Evolutionary conservation across 2,329 filamentous ascomycete species (phyloP).

Genomic region (Dactylella cylindrospora): DNA sequence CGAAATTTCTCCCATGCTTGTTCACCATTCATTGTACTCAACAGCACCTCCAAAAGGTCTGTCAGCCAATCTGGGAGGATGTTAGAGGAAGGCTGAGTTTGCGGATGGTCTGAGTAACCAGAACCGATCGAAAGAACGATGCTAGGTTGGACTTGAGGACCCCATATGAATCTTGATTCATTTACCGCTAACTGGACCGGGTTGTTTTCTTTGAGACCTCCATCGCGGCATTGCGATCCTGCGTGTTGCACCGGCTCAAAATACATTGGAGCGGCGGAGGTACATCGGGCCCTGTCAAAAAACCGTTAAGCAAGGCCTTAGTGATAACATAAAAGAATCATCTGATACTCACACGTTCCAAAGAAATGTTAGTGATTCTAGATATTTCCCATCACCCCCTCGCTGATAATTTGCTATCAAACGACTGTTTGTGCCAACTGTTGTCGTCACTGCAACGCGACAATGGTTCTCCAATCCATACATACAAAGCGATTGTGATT

Average conservation of each 20-base stretch:
- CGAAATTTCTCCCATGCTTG: background rate
- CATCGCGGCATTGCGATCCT: constrained; percentile 1
- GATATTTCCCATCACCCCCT: constrained; percentile 6
- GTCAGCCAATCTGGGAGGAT: background rate
- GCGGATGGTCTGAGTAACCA: background rate
- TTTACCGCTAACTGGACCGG: background rate
- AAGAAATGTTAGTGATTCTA: background rate
- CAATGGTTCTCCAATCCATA: constrained; percentile 10
- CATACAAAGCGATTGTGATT: background rate
- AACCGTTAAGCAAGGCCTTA: too few relatives aligned
- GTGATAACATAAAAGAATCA: background rate
- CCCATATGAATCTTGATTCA: constrained; percentile 6
- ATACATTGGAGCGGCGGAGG: constrained; percentile 6
- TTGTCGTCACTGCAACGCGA: constrained; percentile 8
- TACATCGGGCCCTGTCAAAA: background rate
- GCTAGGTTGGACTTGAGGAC: background rate
- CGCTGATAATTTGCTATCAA: constrained; percentile 14
- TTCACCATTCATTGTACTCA: background rate
- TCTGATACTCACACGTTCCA: constrained; percentile 1
- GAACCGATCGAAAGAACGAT: constrained; percentile 7
- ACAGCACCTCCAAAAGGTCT: background rate
- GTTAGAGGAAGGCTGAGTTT: background rate
- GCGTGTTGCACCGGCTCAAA: background rate
- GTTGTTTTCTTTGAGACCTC: constrained; percentile 12
- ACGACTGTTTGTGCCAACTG: background rate